phyloP scores from a whole-genome alignment of 192 early-diverging fungal species.

The Powellomyces hirtus region DNA sequence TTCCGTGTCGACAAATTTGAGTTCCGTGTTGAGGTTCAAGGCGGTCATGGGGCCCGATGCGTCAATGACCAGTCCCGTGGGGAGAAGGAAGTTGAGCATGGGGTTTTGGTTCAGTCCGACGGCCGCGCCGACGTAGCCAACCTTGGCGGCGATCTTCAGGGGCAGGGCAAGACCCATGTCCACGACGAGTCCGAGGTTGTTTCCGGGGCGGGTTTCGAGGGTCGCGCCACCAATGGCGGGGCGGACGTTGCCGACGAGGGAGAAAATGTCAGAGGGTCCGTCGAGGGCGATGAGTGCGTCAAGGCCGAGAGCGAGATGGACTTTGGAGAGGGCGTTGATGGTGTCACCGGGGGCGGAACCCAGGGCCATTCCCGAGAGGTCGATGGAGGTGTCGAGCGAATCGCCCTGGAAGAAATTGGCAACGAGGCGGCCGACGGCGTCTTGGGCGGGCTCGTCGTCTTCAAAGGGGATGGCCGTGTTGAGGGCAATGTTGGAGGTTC shows the following conservation, averaged over 20 bases:
- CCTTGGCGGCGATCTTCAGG: constrained; percentile 16
- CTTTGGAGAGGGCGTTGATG: constrained; percentile 21
- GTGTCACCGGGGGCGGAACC: constrained; percentile 20
- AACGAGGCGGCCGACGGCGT: constrained; percentile 23
- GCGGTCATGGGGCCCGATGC: constrained; percentile 1
- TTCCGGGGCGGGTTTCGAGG: constrained; percentile 28
- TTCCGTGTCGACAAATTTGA: constrained; percentile 28
- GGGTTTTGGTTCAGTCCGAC: constrained; percentile 28
- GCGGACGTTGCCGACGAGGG: constrained; percentile 13
- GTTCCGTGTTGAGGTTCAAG: constrained; percentile 25
- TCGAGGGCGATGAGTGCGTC: constrained; percentile 20
- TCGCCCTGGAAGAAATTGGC: constrained; percentile 31
- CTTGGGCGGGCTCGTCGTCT: constrained; percentile 28
- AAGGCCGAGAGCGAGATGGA: background rate
- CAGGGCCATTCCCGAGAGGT: constrained; percentile 1
- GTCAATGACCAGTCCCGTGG: constrained; percentile 21
- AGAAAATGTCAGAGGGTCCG: constrained; percentile 25
- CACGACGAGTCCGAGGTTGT: constrained; percentile 24
- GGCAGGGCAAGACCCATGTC: constrained; percentile 11
- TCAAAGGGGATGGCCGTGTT: constrained; percentile 25
- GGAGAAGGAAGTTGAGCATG: constrained; percentile 14
- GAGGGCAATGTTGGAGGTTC: constrained; percentile 3
- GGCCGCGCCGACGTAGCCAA: constrained; percentile 20
- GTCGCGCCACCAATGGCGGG: constrained; percentile 18
- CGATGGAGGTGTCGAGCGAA: constrained; percentile 11